Evolutionary conservation across 75 land plant species (phyloP), one percentile per base, ranked within the genome.

Genomic region (Picea glauca): DNA sequence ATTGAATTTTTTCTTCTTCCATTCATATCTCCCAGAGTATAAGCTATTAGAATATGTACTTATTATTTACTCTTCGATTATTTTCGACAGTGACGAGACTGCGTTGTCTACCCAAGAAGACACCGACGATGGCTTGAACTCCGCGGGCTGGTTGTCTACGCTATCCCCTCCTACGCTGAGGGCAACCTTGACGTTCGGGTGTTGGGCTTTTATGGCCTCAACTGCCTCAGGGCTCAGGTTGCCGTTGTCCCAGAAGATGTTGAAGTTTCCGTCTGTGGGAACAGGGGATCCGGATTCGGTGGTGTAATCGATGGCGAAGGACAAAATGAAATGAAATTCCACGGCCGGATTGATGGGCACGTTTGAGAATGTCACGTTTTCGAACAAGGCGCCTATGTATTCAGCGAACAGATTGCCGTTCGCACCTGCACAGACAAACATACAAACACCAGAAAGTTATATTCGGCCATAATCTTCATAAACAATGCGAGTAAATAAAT

Each of bases 311-410:
- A 84, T 84, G 68, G 86, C 89, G 57, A 87, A 87, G 58, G 89
- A 62, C 46, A 87, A 84, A 32, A 87, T 84, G 80, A 89, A 81
- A 61, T 89, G 81, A 26, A 86, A 79, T 26, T 83, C 74, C 56
- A 84, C 85, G 20, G 63, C 70, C 20, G 66, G 32, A 78, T 86
- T 78, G 17, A 86, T 82, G 13, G 91, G 88, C 13, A 86, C 80
- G 32, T 89, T 88, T 13, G 82, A 5, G 30, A 89, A 82, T 58
- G 66, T 84, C 4, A 89, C 82, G 21, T 76, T 59, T 0, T 82
- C 86, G 62, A 84, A 89, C 43, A 59, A n/a, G 8, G 88, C 86
- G 40, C 91, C 91, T 33, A 89, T 89, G 88, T 86, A 86, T 38
- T 86, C 86, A 8, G 86, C 32, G 66, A 89, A 89, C n/a, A 88